These are phyloP conservation scores for Penicillium sp. DNA, from an alignment of 2,329 filamentous ascomycete genomes.

Conservation along the genomic window DNA sequence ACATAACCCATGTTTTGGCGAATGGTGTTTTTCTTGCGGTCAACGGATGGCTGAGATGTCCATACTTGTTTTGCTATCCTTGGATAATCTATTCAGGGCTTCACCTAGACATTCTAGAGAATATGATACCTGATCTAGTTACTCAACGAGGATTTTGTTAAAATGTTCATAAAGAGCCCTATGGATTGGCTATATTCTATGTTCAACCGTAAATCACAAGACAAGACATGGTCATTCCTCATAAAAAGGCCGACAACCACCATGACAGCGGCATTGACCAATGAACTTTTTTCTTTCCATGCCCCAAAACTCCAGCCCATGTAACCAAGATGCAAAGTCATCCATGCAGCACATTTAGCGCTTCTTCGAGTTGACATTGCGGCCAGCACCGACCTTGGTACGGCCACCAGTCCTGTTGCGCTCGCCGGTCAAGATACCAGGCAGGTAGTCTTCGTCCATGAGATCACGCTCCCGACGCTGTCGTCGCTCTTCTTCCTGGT, in stretches of 20 bases:
- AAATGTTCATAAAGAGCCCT: constrained; percentile 11
- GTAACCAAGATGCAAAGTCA: constrained; percentile 23
- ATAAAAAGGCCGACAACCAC: constrained; percentile 13
- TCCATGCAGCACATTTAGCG: constrained; percentile 27
- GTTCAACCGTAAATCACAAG: constrained; percentile 22
- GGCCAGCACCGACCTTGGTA: constrained; percentile 78
- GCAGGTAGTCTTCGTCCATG: constrained; percentile 94
- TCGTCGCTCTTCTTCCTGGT: constrained; percentile 60
- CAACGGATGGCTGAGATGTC: constrained; percentile 26
- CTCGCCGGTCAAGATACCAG: constrained; percentile 77
- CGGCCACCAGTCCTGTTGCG: constrained; percentile 63
- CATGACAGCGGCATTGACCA: constrained; percentile 4
- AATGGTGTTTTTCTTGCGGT: constrained; percentile 39
- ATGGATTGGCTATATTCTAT: constrained; percentile 18
- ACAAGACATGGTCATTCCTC: constrained; percentile 19
- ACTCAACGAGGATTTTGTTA: constrained; percentile 12
- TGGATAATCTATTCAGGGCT: constrained; percentile 17
- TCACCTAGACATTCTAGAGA: constrained; percentile 9
- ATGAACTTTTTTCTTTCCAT: constrained; percentile 17
- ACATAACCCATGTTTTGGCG: constrained; percentile 33
- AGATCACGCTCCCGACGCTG: constrained; percentile 68
- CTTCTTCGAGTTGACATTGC: constrained; percentile 77
- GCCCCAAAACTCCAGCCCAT: constrained; percentile 24
- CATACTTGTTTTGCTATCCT: constrained; percentile 19
- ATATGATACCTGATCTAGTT: constrained; percentile 14